These are phyloP conservation scores for Paramecium primaurelia DNA, from an alignment of 73 alveolate species.

Conservation along the genomic window DNA sequence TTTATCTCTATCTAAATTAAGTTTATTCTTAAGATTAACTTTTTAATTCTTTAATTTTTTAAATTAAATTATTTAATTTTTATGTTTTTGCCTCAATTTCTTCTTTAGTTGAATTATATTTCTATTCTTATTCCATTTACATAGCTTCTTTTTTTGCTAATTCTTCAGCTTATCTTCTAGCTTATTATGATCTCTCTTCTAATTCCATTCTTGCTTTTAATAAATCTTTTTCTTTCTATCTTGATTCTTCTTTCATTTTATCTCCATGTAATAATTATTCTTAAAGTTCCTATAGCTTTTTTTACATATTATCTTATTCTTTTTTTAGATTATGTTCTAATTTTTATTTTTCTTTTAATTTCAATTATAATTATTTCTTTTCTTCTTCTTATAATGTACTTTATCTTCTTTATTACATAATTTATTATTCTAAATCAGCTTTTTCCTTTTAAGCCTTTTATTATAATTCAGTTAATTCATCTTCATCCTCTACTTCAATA, in stretches of 20 bases:
- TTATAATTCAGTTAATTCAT: constrained; percentile 73
- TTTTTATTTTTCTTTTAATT: constrained; percentile 79
- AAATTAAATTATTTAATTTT: constrained; percentile 70
- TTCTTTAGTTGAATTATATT: constrained; percentile 83
- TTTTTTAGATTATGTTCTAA: constrained; percentile 82
- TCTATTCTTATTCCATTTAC: constrained; percentile 71
- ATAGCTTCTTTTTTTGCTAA: constrained; percentile 80
- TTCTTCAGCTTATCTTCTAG: constrained; percentile 75
- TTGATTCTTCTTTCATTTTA: constrained; percentile 89
- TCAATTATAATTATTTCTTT: constrained; percentile 76
- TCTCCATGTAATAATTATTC: constrained; percentile 86
- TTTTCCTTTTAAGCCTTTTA: constrained; percentile 61
- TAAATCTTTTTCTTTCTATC: constrained; percentile 88
- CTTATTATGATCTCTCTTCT: constrained; percentile 78
- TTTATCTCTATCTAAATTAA: constrained; percentile 78
- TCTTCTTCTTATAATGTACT: constrained; percentile 85
- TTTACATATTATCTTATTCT: constrained; percentile 83
- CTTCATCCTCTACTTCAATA: constrained; percentile 76
- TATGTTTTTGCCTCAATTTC: constrained; percentile 92
- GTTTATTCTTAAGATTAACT: constrained; percentile 69
- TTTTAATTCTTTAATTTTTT: constrained; percentile 68
- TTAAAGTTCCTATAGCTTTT: constrained; percentile 88
- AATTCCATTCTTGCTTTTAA: constrained; percentile 82
- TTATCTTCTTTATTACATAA: constrained; percentile 50
- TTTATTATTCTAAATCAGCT: constrained; percentile 62